Evolutionary conservation across 768 basidiomycete species (phyloP).

Genomic region (Psilocybe azurescens): DNA sequence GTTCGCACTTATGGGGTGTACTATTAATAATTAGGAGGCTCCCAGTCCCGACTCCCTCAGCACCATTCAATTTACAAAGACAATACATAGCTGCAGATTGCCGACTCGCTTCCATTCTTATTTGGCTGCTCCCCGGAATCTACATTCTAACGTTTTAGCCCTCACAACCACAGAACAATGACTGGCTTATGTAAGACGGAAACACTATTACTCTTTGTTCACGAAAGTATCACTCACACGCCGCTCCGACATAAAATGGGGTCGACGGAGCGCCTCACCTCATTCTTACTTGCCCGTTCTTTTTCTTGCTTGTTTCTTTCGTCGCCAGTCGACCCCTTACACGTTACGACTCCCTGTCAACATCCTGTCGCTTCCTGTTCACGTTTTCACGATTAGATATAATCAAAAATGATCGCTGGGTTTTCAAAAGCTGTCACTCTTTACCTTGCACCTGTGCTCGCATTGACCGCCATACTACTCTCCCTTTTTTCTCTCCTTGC

Average conservation of each 20-base stretch:
- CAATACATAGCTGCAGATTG: slow-evolving; percentile 1
- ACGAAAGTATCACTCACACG: slow-evolving; percentile 4
- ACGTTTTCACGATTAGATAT: slow-evolving; percentile 18
- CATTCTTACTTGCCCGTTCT: slow-evolving; percentile 10
- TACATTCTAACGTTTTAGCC: slow-evolving; percentile 4
- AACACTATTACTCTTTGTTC: slow-evolving; percentile 27
- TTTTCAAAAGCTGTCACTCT: slow-evolving; percentile 72
- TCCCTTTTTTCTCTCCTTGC: slow-evolving; percentile 72
- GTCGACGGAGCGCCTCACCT: slow-evolving; percentile 2
- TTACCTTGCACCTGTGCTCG: slow-evolving; percentile 70
- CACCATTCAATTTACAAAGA: not conserved
- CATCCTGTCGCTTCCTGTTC: not conserved
- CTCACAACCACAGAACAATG: slow-evolving; percentile 25
- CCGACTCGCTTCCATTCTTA: not conserved
- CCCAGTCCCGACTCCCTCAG: too few species aligned
- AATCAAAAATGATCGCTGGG: slow-evolving; percentile 64
- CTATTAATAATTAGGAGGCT: too few species aligned
- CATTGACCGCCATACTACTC: slow-evolving; percentile 69
- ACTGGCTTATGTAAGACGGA: slow-evolving; percentile 21
- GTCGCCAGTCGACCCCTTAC: slow-evolving; percentile 30
- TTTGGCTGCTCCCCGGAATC: slow-evolving; percentile 5
- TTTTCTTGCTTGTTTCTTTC: slow-evolving; percentile 6
- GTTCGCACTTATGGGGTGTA: not conserved
- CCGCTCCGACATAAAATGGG: slow-evolving; percentile 17
- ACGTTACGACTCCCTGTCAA: slow-evolving; percentile 13